Percentiles rank a stretch among this genome's conserved stretches.
phyloP scores from a whole-genome alignment of 2,329 filamentous ascomycete genomes.

The Cladophialophora chaetospira region DNA sequence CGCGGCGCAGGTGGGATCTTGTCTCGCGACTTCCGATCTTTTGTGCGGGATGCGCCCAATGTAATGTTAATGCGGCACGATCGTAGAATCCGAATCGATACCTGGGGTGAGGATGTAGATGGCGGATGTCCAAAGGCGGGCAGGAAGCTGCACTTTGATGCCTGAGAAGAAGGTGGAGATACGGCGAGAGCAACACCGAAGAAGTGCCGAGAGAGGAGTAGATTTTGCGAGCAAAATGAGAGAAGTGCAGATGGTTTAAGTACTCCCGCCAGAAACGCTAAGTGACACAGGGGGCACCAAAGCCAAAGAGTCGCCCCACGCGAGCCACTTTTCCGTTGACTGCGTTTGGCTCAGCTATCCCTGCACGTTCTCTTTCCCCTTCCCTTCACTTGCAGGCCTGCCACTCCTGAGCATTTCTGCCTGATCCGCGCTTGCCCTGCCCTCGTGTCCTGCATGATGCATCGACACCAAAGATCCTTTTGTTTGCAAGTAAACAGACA shows the following conservation, averaged over 20 bases:
- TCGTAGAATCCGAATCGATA: conserved; percentile 18
- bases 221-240: too few species aligned
- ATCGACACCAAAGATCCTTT: background rate
- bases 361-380: conserved; percentile 17
- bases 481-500: background rate
- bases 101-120: conserved; percentile 7
- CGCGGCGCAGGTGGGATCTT: conserved; percentile 15
- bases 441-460: conserved; percentile 11
- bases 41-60: conserved; percentile 21
- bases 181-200: too few species aligned
- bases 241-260: too few species aligned
- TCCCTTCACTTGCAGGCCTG: background rate
- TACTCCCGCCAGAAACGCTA: too few species aligned
- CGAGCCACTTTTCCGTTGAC: background rate
- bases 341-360: too few species aligned
- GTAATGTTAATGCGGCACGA: conserved; percentile 21
- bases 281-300: conserved; percentile 20
- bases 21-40: conserved; percentile 12
- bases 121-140: conserved; percentile 18
- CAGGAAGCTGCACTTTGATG: conserved; percentile 20
- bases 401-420: conserved; percentile 7
- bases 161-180: conserved; percentile 21
- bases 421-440: conserved; percentile 9
- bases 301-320: background rate
- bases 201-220: too few species aligned